phyloP scores from a whole-genome alignment of 2,329 filamentous ascomycete genomes.

The Parafenestella ontariensis region DNA sequence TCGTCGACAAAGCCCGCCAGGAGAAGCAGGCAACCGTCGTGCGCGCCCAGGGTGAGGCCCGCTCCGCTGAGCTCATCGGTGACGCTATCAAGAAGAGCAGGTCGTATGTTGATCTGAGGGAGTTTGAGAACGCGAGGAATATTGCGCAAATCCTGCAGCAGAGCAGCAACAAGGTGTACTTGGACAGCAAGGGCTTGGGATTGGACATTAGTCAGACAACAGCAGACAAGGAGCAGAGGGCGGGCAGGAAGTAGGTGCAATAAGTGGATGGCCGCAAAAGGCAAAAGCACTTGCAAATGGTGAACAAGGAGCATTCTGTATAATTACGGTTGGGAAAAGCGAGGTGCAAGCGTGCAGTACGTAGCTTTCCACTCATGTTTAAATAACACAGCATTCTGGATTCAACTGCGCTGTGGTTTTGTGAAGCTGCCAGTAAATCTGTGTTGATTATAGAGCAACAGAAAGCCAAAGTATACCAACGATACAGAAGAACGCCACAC shows the following conservation, averaged over 20 bases:
- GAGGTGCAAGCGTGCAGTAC: constrained; percentile 24
- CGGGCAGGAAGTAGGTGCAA: constrained; percentile 24
- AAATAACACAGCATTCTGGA: constrained; percentile 18
- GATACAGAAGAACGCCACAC: neutral
- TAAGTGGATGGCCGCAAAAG: neutral
- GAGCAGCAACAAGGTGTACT: constrained; percentile 89
- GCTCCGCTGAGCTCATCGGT: constrained; percentile 96
- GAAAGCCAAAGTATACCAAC: neutral
- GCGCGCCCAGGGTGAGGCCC: constrained; percentile 97
- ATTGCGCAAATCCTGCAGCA: constrained; percentile 92
- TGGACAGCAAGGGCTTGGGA: constrained; percentile 89
- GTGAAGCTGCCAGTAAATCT: neutral
- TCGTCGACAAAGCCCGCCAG: constrained; percentile 98
- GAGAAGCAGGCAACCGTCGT: constrained; percentile 99
- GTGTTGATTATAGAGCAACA: neutral
- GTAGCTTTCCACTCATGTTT: constrained; percentile 46
- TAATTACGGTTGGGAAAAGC: constrained; percentile 27
- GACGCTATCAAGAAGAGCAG: constrained; percentile 99
- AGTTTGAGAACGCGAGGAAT: constrained; percentile 92
- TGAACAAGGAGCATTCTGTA: constrained; percentile 27
- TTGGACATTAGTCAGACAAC: constrained; percentile 73
- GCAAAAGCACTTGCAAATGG: neutral
- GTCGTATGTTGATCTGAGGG: constrained; percentile 94
- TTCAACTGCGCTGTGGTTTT: neutral
- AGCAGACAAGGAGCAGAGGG: constrained; percentile 49